phyloP scores from a whole-genome alignment of 768 basidiomycete genomes.

The Trametes villosa region DNA sequence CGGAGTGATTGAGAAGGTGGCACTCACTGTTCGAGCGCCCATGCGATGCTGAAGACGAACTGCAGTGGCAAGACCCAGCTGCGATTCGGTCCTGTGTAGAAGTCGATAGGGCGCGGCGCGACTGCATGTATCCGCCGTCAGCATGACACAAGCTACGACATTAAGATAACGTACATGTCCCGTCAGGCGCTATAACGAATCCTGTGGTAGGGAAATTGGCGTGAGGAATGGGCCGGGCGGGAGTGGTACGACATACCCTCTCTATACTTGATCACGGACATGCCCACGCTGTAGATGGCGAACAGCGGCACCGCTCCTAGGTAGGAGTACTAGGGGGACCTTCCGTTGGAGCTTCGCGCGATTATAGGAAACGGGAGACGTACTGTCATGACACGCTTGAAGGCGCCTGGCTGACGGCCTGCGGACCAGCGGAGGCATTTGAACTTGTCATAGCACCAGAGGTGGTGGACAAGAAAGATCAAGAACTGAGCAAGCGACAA shows the following conservation, averaged over 20 bases:
- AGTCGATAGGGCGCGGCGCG: constrained; percentile 56
- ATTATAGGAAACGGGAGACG: constrained; percentile 32
- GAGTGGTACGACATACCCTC: constrained; percentile 56
- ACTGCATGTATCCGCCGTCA: constrained; percentile 31
- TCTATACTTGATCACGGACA: constrained; percentile 68
- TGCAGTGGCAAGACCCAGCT: constrained; percentile 70
- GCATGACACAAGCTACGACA: constrained; percentile 18
- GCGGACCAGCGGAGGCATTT: constrained; percentile 75
- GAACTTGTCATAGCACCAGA: constrained; percentile 83
- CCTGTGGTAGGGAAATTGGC: constrained; percentile 36
- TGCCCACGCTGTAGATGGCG: constrained; percentile 63
- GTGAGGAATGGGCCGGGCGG: constrained; percentile 15
- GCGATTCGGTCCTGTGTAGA: constrained; percentile 51
- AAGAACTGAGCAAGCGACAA: constrained; percentile 50
- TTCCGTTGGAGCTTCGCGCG: background rate
- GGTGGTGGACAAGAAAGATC: constrained; percentile 67
- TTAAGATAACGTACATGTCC: constrained; percentile 35
- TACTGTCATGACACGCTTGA: constrained; percentile 91
- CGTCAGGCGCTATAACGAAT: constrained; percentile 41
- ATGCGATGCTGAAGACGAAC: constrained; percentile 71
- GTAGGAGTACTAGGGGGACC: constrained; percentile 65
- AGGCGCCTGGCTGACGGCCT: constrained; percentile 80
- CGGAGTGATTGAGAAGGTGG: no score
- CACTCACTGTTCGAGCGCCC: constrained; percentile 78
- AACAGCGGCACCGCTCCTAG: constrained; percentile 69